Percentiles rank a stretch among this genome's conserved stretches.
Conservation (phyloP, 805 yeast species). For the Grigorovia jiainica region DNA sequence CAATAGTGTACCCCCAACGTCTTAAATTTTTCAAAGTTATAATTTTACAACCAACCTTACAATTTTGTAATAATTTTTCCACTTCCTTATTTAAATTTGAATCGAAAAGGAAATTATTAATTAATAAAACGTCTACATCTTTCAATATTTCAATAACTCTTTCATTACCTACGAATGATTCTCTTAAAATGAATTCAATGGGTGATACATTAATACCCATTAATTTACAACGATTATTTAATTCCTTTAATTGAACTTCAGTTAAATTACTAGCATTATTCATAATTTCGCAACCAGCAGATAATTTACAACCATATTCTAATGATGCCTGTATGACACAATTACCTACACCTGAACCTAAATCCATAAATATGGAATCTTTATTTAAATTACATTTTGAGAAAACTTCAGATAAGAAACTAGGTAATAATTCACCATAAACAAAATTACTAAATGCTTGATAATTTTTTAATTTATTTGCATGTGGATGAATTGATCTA, state of each 20-base stretch:
- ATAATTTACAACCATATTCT: slow-evolving; percentile 63
- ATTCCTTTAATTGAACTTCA: slow-evolving; percentile 46
- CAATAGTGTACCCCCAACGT: slow-evolving; percentile 59
- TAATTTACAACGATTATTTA: slow-evolving; percentile 45
- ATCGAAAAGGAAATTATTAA: slow-evolving; percentile 79
- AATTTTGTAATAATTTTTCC: slow-evolving; percentile 50
- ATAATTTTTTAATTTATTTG: slow-evolving; percentile 53
- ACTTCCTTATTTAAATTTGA: slow-evolving; percentile 61
- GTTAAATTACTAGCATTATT: slow-evolving; percentile 67
- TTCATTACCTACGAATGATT: slow-evolving; percentile 62
- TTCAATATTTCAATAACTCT: slow-evolving; percentile 45
- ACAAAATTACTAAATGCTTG: slow-evolving; percentile 85
- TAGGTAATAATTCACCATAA: slow-evolving; percentile 83
- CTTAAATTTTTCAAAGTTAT: slow-evolving; percentile 73
- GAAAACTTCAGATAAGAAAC: slow-evolving; percentile 60
- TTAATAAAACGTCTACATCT: slow-evolving; percentile 61
- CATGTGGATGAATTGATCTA: slow-evolving; percentile 69
- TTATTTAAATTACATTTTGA: slow-evolving; percentile 46
- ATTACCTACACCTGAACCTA: slow-evolving; percentile 93
- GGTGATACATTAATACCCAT: slow-evolving; percentile 57
- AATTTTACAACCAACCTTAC: slow-evolving; percentile 67
- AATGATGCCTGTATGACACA: slow-evolving; percentile 83
- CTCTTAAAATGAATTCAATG: slow-evolving; percentile 49
- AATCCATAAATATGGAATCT: slow-evolving; percentile 60
- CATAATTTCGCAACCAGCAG: slow-evolving; percentile 91